Evolutionary conservation across 306 rosid species (phyloP), one percentile per base, ranked within the genome.

Genomic region (Ceratonia siliqua): DNA sequence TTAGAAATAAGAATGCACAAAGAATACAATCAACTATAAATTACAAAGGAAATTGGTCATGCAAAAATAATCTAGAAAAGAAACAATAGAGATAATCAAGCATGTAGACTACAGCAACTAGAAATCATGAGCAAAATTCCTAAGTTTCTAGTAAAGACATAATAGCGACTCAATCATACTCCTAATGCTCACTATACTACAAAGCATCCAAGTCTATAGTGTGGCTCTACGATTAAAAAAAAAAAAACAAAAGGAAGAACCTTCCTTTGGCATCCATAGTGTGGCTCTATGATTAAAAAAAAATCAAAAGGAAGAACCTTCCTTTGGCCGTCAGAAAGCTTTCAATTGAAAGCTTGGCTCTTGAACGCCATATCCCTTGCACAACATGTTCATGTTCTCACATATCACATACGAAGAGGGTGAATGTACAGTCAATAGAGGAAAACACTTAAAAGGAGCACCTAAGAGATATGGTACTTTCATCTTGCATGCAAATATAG

Each of bases 1-100:
- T 28, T 10, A 17, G 62, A 73, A 46, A 46, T 46, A 73, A 5
- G 32, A 61, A 72, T 39, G 43, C 61, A 58, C 61, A 5, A 12
- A 45, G 54, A 21, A 36, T 54, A 58, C 56, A 36, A 3, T 13
- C 49, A 70, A 22, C 49, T 50, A 28, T 2, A 59, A 59, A 73
- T 59, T 42, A 28, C 39, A 62, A 28, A 30, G 27, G 13, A 38
- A 36, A 39, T 25, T 52, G 36, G 36, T 42, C 32, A 28, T 7
- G 7, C n/a, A 59, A 38, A 43, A 58, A 27, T 4, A 24, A 56
- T 15, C 32, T 17, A 9, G 48, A 24, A 1, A 42, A 57, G 49
- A 9, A 0, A 21, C 30, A 28, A 28, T 22, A 52, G 12, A 38
- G 43, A 75, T n/a, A 75, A 36, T 41, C 67, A 28, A 9, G 61